These are phyloP conservation scores for Metschnikowia koreensis DNA, from an alignment of 805 yeast genomes.

Conservation along the genomic window DNA sequence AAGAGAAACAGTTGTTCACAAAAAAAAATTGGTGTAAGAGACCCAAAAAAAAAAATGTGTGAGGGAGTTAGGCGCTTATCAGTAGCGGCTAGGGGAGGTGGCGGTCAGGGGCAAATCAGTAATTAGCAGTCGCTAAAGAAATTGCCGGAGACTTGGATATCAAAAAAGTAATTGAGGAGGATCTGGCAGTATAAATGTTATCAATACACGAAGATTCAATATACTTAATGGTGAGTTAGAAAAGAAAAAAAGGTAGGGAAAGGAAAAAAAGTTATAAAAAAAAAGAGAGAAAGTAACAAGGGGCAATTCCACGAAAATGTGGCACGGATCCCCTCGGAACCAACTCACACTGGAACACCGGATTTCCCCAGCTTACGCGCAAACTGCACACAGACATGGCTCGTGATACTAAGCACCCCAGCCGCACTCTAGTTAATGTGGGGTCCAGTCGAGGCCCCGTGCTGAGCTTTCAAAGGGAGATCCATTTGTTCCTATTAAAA, in stretches of 20 bases:
- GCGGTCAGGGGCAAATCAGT: neutral
- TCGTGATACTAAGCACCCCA: no score
- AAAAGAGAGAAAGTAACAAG: neutral
- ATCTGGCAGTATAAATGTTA: no score
- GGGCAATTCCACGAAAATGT: neutral
- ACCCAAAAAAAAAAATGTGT: neutral
- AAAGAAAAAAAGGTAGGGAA: no score
- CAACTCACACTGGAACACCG: neutral
- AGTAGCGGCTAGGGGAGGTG: neutral
- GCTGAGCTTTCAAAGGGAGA: no score
- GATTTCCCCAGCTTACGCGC: neutral
- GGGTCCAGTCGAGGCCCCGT: no score
- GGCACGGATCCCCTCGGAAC: neutral
- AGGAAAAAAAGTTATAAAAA: no score
- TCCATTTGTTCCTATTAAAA: no score
- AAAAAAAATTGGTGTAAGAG: neutral
- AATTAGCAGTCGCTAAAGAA: neutral
- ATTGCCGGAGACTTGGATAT: neutral
- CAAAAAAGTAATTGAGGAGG: neutral
- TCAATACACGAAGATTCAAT: no score
- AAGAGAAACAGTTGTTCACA: neutral
- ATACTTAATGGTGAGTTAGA: no score
- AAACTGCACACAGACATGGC: neutral
- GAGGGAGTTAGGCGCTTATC: neutral
- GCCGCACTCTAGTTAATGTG: no score